Evolutionary conservation across 2,329 filamentous ascomycete species (phyloP), one percentile per base, ranked within the genome.

Genomic region (Seiridium unicorne): DNA sequence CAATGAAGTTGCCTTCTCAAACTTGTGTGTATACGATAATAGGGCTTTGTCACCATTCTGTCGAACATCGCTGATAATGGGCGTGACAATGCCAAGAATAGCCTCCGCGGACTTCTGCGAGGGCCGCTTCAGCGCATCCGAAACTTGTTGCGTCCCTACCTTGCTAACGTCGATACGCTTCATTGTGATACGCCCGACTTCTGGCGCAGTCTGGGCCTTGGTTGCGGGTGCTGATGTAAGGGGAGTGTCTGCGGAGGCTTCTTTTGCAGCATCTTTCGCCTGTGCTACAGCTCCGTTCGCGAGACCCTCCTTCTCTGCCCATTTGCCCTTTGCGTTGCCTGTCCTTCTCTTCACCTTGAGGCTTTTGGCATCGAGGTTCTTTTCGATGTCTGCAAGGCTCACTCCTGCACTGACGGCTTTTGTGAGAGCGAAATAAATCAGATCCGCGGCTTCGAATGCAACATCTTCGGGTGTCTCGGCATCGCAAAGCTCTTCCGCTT

Each of bases 91-190:
- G 64, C 88, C 88, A 79, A 98, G 88, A 66, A 99, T 97, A 61
- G 91, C 87, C 31, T 98, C 94, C n/a, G 92, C 92, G 1, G 94
- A 97, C 73, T 90, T 93, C 72, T 99, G 95, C 0, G 94, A 97
- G 5, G 95, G 95, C 56, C 95, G 86, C 76, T 93, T 90, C 31
- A 99, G 82, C 10, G 88, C 90, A 57, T 91, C 86, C 61, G 86
- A 80, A 18, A 99, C 87, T 44, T 89, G 86, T 54, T 84, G 78
- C 7, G 82, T 76, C 2, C 87, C 81, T 4, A 88, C 87, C 54
- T 87, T 82, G 55, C 87, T 76, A 5, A 90, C 86, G 65, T 93
- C 83, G 64, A 92, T 88, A 65, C 92, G 85, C 75, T 85, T 89
- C 93, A 99, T 97, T 56, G 85, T 80, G 66, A 99, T 97, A 59